Conservation (phyloP, 495 filamentous ascomycete species). For the Aspergillus saccharolyticus region DNA sequence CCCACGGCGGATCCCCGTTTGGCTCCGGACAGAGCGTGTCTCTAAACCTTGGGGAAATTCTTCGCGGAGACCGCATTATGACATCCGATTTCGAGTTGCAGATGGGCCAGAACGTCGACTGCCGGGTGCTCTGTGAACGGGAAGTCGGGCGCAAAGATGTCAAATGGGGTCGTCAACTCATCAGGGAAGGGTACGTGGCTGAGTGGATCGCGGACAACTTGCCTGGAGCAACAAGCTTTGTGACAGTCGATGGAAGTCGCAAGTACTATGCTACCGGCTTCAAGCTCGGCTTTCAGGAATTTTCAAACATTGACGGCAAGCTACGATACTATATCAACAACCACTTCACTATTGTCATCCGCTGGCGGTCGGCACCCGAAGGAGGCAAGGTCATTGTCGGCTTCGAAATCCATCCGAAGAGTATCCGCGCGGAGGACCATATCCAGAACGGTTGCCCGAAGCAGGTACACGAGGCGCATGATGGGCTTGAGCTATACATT, state of each 20-base stretch:
- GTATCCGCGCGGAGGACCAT: slow-evolving; percentile 60
- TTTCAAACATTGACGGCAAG: slow-evolving; percentile 52
- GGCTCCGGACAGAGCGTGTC: slow-evolving; percentile 77
- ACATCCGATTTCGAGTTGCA: slow-evolving; percentile 81
- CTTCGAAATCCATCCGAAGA: slow-evolving; percentile 91
- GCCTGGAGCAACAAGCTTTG: slow-evolving; percentile 88
- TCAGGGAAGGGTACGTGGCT: slow-evolving; percentile 78
- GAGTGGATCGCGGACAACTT: slow-evolving; percentile 98
- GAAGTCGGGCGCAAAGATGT: slow-evolving; percentile 61
- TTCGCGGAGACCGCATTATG: slow-evolving; percentile 86
- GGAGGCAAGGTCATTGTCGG: slow-evolving; percentile 83
- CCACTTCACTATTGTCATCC: slow-evolving; percentile 83
- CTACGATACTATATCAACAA: slow-evolving; percentile 83
- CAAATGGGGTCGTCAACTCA: slow-evolving; percentile 66
- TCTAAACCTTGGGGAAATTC: slow-evolving; percentile 87
- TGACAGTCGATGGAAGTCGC: slow-evolving; percentile 78
- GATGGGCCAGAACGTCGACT: slow-evolving; percentile 77
- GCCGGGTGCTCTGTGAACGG: slow-evolving; percentile 67
- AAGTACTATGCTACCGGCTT: slow-evolving; percentile 97
- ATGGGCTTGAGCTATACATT: slow-evolving; percentile 64
- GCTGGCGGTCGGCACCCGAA: slow-evolving; percentile 70
- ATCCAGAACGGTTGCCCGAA: slow-evolving; percentile 60
- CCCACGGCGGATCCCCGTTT: slow-evolving; percentile 63
- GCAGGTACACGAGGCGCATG: slow-evolving; percentile 55
- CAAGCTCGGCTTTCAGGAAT: slow-evolving; percentile 79